Evolutionary conservation across 139 green algal genomes (phyloP).

Genomic region (Chlorella sp.): DNA sequence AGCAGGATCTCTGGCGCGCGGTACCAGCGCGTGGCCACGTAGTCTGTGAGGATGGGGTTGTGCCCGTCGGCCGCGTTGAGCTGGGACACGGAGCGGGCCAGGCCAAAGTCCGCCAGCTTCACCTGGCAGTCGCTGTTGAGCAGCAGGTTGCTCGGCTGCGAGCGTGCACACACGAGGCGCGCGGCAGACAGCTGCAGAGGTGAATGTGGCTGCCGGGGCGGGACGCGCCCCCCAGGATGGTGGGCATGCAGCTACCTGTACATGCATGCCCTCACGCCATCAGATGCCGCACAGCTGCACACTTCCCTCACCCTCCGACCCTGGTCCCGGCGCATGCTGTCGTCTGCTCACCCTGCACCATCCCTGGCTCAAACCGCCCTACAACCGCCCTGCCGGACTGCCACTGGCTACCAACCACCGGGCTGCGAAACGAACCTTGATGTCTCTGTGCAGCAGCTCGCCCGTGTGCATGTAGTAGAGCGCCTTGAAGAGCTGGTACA

Average conservation of each 20-base stretch:
- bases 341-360: no score
- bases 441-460: conserved; percentile 92
- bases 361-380: no score
- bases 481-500: conserved; percentile 97
- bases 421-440: conserved; percentile 84
- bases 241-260: no score
- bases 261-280: no score
- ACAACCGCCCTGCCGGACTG: no score
- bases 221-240: no score
- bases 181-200: no score
- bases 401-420: no score
- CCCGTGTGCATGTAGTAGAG: conserved; percentile 97
- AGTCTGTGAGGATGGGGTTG: conserved; percentile 91
- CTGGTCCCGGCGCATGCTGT: no score
- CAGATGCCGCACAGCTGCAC: no score
- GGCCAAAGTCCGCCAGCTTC: conserved; percentile 96
- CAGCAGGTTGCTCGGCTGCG: conserved; percentile 93
- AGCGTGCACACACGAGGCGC: not conserved
- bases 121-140: conserved; percentile 96
- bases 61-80: conserved; percentile 43
- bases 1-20: conserved; percentile 96
- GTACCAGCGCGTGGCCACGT: conserved; percentile 98
- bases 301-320: no score
- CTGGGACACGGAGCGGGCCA: conserved; percentile 60
- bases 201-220: no score